Evolutionary conservation across 805 yeast species (phyloP), one percentile per base, ranked within the genome.

Genomic region (Candida alai): DNA sequence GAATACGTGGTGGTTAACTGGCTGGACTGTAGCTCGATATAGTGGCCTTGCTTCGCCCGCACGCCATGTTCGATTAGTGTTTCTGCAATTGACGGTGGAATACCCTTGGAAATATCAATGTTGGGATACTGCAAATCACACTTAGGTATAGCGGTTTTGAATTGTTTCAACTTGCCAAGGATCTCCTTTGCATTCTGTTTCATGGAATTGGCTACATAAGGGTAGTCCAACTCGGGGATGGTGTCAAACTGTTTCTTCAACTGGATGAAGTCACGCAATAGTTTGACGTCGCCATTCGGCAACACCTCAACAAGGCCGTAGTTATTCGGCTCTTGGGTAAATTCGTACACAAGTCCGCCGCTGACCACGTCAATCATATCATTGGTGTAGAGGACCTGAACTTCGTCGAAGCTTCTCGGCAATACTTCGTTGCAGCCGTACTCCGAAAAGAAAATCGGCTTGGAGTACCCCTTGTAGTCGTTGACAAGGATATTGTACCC

Each of bases 361-460:
- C 86, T 74, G 51, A 89, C 86, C 1, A 78, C 82, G 10, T 70
- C 70, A 17, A 78, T 65, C 97, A 89, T 88, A 27, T 75, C 75
- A 7, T 62, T 54, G 0, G 94, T 80, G 50, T 76, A 86, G 15
- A 89, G 63, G 2, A 85, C 67, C 13, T 65, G 68, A 17, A 87
- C 74, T 53, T 89, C 97, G 27, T 80, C 85, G 58, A 89, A 89
- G 4, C 59, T 46, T 41, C 97, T 73, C 2, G 97, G 97, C 17
- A 65, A 58, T 2, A 88, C 81, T 40, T 76, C 80, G 51, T 88
- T 88, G 59, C 97, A 88, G 5, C 97, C 97, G 60, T 58, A 65
- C 64, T 90, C 97, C 1, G 96, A 86, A 34, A 90, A 74, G 55
- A 90, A 84, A 0, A 90, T 74, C 1, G 97, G 97, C 36, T 78